Evolutionary conservation across 1,139 yeast species (phyloP).

Genomic region (Saccharomyces pastorianus): DNA sequence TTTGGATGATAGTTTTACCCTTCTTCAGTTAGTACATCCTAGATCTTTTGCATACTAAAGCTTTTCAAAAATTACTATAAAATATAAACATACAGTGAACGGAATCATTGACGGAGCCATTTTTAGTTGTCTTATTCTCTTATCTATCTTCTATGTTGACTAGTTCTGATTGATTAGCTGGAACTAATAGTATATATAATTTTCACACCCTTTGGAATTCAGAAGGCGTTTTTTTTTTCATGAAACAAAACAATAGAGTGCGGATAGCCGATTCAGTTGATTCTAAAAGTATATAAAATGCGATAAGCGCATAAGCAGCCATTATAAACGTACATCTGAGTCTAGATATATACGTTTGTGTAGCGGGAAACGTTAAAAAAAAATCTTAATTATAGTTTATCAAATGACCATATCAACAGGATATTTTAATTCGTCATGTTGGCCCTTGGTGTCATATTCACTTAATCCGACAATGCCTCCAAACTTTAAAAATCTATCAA

Average conservation of each 20-base stretch:
- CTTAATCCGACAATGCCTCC: conserved; percentile 70
- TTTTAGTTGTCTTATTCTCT: background rate
- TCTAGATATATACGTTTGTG: background rate
- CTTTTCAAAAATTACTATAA: background rate
- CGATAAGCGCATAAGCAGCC: background rate
- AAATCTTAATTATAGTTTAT: background rate
- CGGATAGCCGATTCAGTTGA: background rate
- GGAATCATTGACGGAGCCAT: background rate
- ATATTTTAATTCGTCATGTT: conserved; percentile 37
- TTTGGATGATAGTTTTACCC: background rate
- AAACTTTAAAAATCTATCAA: conserved; percentile 50
- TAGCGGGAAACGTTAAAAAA: background rate
- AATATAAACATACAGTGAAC: background rate
- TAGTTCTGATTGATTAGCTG: background rate
- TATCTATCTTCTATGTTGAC: background rate
- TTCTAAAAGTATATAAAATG: background rate
- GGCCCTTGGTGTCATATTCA: conserved; percentile 67
- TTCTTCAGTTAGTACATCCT: background rate
- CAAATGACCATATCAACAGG: conserved; percentile 27
- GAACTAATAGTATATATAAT: background rate
- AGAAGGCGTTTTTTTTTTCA: background rate
- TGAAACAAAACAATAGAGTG: background rate
- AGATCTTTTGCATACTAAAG: background rate
- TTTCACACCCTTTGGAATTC: background rate
- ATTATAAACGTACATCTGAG: background rate